Evolutionary conservation across 2,329 filamentous ascomycete genomes (phyloP).

Genomic region (Fusarium fracticaudum): DNA sequence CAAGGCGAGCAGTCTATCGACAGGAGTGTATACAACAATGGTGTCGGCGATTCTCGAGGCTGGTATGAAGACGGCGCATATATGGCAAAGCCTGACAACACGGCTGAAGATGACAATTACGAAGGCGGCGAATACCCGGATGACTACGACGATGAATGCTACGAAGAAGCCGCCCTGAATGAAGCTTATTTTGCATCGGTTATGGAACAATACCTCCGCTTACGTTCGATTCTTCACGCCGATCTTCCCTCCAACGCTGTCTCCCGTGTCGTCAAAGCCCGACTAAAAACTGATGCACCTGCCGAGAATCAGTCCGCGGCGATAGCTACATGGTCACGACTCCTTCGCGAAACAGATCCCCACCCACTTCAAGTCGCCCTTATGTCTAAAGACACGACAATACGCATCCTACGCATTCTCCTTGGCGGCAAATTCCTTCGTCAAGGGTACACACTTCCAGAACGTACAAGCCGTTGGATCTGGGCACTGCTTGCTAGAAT

Average conservation of each 20-base stretch:
- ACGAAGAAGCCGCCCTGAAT: conserved; percentile 57
- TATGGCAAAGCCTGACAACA: conserved; percentile 64
- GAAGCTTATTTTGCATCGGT: conserved; percentile 75
- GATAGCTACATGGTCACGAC: conserved; percentile 61
- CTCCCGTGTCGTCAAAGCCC: conserved; percentile 61
- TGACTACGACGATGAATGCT: conserved; percentile 37
- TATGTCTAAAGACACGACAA: conserved; percentile 72
- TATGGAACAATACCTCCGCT: conserved; percentile 68
- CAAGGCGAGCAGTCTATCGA: conserved; percentile 49
- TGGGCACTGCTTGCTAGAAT: conserved; percentile 84
- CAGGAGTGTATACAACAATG: conserved; percentile 58
- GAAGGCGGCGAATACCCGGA: conserved; percentile 43
- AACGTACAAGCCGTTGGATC: conserved; percentile 80
- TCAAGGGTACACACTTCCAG: conserved; percentile 66
- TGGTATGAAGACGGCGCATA: conserved; percentile 85
- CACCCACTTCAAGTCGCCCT: conserved; percentile 67
- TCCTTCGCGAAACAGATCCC: conserved; percentile 64
- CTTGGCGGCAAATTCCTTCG: conserved; percentile 71
- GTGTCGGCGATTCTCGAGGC: conserved; percentile 65
- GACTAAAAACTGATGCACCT: conserved; percentile 65
- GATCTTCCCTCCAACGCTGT: conserved; percentile 63
- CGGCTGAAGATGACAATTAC: conserved; percentile 42
- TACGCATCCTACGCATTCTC: conserved; percentile 74
- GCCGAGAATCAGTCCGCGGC: conserved; percentile 62
- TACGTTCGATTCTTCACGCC: conserved; percentile 70